Evolutionary conservation across 2,329 filamentous ascomycete species (phyloP), one percentile per base, ranked within the genome.

Genomic region (Trichocomaceae sp.): DNA sequence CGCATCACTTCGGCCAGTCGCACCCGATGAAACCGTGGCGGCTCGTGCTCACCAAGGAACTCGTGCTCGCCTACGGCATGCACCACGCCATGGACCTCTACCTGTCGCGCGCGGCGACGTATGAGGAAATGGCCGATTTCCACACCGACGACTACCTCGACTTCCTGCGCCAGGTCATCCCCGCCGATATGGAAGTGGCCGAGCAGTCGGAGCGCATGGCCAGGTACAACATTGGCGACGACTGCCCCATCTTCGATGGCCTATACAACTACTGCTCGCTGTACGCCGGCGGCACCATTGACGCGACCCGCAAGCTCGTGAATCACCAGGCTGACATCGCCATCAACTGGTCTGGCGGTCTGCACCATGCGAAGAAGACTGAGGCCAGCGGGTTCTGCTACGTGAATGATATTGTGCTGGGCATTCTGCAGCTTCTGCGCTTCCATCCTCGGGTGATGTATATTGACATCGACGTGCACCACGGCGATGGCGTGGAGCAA

Each of bases 21-120:
- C 93, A 99, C 76, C 93, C 93, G 19, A 99, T 99, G 93, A 99
- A 99, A 72, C 93, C 93, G 57, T 97, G 93, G 92, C 88, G 93
- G 35, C 77, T 99, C 60, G 96, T 91, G 15, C 80, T 99, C 54
- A 95, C 93, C 55, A 97, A 99, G 71, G 90, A 93, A 64, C 82
- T 99, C 47, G 90, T 99, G 60, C 86, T 95, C 68, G 87, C 90
- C 1, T 97, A 97, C 70, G 93, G 93, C 61, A 89, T 99, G 81
- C 90, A 95, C 64, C 88, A 92, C 65, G 90, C 90, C 59, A 97
- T 99, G 93, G 90, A 97, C 72, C 86, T 92, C 61, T 96, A 95
- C 72, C 81, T 90, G 50, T 83, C 92, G 22, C 83, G 91, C 23
- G 82, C 86, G 12, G 93, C 93, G 29, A 92, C 87, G 2, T 89